A percentile compares a stretch with the other conserved stretches of the same genome.
Conservation (phyloP, 1,284 basidiomycete species). For the Limonomyces culmigenus region DNA sequence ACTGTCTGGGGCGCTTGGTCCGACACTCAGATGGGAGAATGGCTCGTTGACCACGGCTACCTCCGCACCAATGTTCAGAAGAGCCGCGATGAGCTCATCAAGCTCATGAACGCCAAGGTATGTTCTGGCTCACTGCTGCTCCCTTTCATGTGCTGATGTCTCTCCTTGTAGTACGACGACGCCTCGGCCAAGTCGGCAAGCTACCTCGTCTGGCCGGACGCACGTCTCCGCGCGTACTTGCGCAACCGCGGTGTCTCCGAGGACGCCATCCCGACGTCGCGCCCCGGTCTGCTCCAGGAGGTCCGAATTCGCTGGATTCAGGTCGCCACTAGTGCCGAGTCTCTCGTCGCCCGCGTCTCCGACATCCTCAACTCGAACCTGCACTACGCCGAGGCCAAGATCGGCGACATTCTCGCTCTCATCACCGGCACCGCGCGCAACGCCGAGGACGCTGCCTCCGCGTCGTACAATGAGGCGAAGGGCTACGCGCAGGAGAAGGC, state of each 20-base stretch:
- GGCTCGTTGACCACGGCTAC: conserved; percentile 65
- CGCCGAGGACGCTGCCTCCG: neutral
- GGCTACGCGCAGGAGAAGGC: conserved; percentile 6
- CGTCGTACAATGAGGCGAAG: neutral
- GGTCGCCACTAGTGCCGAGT: conserved; percentile 35
- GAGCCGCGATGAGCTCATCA: conserved; percentile 57
- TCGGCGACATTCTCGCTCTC: conserved; percentile 29
- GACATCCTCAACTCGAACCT: conserved; percentile 46
- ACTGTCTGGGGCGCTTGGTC: conserved; percentile 62
- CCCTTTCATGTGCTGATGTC: too few relatives aligned
- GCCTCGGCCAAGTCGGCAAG: conserved; percentile 25
- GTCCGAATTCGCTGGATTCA: conserved; percentile 66
- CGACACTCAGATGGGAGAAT: conserved; percentile 61
- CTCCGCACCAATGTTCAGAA: conserved; percentile 49
- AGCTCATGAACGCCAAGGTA: conserved; percentile 50
- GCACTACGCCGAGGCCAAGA: conserved; percentile 50
- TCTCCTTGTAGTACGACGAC: conserved; percentile 22
- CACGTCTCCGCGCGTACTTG: conserved; percentile 71
- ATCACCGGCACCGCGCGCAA: conserved; percentile 19
- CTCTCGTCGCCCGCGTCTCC: conserved; percentile 36
- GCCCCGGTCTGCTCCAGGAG: conserved; percentile 64
- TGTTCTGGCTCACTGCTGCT: conserved; percentile 8
- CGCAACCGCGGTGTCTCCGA: conserved; percentile 60
- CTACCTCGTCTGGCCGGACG: conserved; percentile 82
- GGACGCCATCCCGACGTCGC: conserved; percentile 37